A percentile compares a stretch with the other conserved stretches of the same genome.
These are phyloP conservation scores for Pythium volutum DNA, from an alignment of 352 stramenopile genomes.

Conservation along the genomic window DNA sequence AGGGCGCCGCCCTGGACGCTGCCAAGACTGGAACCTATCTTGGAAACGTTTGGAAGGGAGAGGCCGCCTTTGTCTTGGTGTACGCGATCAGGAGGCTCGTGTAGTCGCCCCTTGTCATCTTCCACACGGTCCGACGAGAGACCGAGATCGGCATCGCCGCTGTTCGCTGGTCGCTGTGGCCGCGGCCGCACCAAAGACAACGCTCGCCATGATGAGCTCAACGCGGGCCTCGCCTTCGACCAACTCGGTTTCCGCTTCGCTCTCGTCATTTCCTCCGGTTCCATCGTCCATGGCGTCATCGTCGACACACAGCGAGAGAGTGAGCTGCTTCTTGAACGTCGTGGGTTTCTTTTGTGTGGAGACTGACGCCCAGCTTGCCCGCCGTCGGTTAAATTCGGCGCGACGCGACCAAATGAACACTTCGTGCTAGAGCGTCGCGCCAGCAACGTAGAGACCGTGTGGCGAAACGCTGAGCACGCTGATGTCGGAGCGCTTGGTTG, in stretches of 20 bases:
- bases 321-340: slow-evolving; percentile 26
- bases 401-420: too few relatives aligned
- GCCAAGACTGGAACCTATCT: slow-evolving; percentile 68
- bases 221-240: slow-evolving; percentile 73
- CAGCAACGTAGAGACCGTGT: too few relatives aligned
- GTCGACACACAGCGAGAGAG: slow-evolving; percentile 40
- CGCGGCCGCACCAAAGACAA: slow-evolving; percentile 64
- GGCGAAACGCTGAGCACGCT: too few relatives aligned
- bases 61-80: neutral
- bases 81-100: neutral
- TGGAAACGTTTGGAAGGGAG: slow-evolving; percentile 34
- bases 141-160: slow-evolving; percentile 24
- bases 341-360: neutral
- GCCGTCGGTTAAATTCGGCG: too few relatives aligned
- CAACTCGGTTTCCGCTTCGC: slow-evolving; percentile 33
- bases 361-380: too few relatives aligned
- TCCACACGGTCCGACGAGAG: slow-evolving; percentile 21
- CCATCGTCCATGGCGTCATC: slow-evolving; percentile 43
- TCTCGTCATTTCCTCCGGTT: slow-evolving; percentile 23
- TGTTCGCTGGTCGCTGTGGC: too few relatives aligned
- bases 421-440: too few relatives aligned
- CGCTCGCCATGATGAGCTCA: slow-evolving; percentile 79
- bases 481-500: too few relatives aligned
- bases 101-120: slow-evolving; percentile 14
- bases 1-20: slow-evolving; percentile 44